A percentile compares a stretch with the other conserved stretches of the same genome.
Evolutionary conservation across 1,139 yeast genomes (phyloP).

Genomic region (Magnusiomyces paraingens): DNA sequence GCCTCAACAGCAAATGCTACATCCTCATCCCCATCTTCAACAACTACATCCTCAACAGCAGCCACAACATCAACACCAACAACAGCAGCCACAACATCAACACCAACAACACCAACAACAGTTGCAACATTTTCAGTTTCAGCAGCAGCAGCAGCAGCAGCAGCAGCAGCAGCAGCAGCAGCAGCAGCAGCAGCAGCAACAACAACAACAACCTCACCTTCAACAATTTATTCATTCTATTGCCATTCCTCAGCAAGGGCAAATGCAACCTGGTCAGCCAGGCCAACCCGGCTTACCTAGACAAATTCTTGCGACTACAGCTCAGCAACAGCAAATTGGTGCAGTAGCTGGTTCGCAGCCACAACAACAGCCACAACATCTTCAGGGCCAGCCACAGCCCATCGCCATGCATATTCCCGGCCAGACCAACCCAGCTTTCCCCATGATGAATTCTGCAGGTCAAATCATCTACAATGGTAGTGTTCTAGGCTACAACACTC

Average conservation of each 20-base stretch:
- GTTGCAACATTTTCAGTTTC: not conserved
- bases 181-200: not conserved
- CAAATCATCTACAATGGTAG: not conserved
- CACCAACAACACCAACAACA: not conserved
- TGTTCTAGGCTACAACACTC: not conserved
- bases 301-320: not conserved
- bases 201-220: not conserved
- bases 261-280: not conserved
- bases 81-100: not conserved
- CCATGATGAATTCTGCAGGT: not conserved
- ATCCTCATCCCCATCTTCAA: not conserved
- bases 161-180: not conserved
- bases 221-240: not conserved
- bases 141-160: not conserved
- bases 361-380: not conserved
- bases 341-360: not conserved
- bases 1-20: not conserved
- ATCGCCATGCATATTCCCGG: conserved; percentile 1
- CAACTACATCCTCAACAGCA: not conserved
- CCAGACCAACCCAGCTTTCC: not conserved
- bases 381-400: not conserved
- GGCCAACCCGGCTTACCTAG: not conserved
- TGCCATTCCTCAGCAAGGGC: not conserved
- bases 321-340: not conserved
- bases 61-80: not conserved